phyloP scores from a whole-genome alignment of 1,284 basidiomycete species.

The Vanrija pseudolonga region DNA sequence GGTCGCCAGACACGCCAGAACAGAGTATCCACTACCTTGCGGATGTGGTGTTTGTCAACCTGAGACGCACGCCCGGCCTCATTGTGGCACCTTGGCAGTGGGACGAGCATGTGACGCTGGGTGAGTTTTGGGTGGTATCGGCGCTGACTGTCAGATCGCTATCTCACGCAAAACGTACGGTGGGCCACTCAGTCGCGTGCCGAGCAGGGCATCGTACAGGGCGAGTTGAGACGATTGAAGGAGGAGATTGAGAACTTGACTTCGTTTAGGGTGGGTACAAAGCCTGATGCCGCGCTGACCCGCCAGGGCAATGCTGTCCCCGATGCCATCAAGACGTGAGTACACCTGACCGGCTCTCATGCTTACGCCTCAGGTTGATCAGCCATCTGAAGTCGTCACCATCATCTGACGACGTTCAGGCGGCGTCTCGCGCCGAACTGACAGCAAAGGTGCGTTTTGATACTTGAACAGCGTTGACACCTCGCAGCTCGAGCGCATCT shows the following conservation, averaged over 20 bases:
- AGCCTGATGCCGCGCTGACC: not conserved
- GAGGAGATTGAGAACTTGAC: conserved; percentile 33
- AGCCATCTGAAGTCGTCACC: conserved; percentile 21
- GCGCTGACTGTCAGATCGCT: conserved; percentile 30
- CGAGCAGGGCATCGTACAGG: conserved; percentile 27
- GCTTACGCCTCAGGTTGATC: conserved; percentile 20
- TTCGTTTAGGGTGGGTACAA: conserved; percentile 24
- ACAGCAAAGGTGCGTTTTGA: conserved; percentile 24
- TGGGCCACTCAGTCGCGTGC: conserved; percentile 36
- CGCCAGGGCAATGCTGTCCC: conserved; percentile 8
- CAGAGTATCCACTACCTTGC: conserved; percentile 24
- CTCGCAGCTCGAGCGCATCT: conserved; percentile 7
- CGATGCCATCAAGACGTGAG: conserved; percentile 8
- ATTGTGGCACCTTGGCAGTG: conserved; percentile 31
- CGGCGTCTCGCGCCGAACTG: conserved; percentile 23
- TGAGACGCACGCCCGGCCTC: conserved; percentile 21
- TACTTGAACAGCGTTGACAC: not conserved
- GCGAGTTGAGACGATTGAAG: conserved; percentile 27
- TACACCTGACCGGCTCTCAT: not conserved
- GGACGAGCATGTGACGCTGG: conserved; percentile 34
- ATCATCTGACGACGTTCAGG: conserved; percentile 14
- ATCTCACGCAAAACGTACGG: conserved; percentile 27
- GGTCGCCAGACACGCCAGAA: conserved; percentile 21
- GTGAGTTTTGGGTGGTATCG: conserved; percentile 15
- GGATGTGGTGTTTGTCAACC: conserved; percentile 32